Percentiles rank a stretch among this genome's conserved stretches.
Evolutionary conservation across 768 basidiomycete species (phyloP).

Genomic region (Podaxis sp.): DNA sequence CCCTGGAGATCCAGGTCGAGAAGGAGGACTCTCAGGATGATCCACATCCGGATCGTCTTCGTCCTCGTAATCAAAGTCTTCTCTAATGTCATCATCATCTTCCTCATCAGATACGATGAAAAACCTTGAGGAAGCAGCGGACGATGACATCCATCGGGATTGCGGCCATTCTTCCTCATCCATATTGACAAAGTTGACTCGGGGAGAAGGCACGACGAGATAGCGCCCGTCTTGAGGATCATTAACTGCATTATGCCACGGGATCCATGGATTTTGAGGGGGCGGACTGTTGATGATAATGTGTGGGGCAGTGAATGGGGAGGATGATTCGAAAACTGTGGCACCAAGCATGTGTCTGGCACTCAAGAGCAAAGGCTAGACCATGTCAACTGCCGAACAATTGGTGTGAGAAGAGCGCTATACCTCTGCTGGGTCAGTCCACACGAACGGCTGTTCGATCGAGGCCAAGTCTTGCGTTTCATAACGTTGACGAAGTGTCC

Average conservation of each 20-base stretch:
- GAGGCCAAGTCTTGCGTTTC: conserved; percentile 28
- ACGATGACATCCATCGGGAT: not conserved
- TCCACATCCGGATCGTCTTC: conserved; percentile 13
- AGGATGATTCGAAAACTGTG: conserved; percentile 42
- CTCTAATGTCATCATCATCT: conserved; percentile 14
- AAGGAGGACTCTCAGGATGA: conserved; percentile 17
- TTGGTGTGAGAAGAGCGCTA: conserved; percentile 11
- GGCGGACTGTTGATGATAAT: conserved; percentile 42
- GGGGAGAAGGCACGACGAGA: conserved; percentile 29
- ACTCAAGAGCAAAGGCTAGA: conserved; percentile 32
- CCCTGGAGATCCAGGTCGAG: conserved; percentile 18
- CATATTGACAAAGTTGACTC: conserved; percentile 27
- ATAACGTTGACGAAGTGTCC: conserved; percentile 38
- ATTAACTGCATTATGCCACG: conserved; percentile 34
- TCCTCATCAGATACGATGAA: conserved; percentile 17
- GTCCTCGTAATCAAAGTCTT: conserved; percentile 20
- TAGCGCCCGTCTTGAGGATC: conserved; percentile 38
- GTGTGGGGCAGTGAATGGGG: conserved; percentile 43
- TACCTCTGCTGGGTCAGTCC: conserved; percentile 56
- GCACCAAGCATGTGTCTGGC: conserved; percentile 28
- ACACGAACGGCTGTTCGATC: conserved; percentile 42
- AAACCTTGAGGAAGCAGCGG: conserved; percentile 8
- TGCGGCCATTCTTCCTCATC: not conserved
- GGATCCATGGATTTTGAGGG: conserved; percentile 38
- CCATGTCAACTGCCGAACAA: not conserved